Conservation (phyloP, 2,329 filamentous ascomycete genomes). For the Pyrenochaeta sp. region DNA sequence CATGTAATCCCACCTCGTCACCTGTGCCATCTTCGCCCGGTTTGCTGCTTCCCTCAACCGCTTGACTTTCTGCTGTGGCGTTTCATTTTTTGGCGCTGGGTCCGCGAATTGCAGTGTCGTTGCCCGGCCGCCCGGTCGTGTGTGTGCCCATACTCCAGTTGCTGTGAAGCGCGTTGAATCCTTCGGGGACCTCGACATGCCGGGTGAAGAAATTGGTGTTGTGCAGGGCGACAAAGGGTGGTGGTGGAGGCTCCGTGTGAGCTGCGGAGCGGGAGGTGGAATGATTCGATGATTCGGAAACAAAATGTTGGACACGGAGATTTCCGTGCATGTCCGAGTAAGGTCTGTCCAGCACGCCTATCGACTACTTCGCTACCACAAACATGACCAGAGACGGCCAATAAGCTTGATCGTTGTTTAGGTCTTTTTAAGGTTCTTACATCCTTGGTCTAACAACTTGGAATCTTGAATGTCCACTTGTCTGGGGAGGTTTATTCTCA, state of each 20-base stretch:
- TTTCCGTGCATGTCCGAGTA: slow-evolving; percentile 25
- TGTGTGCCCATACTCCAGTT: slow-evolving; percentile 74
- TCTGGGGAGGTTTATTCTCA: not conserved
- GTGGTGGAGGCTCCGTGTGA: slow-evolving; percentile 17
- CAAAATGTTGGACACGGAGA: slow-evolving; percentile 47
- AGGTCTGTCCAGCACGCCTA: slow-evolving; percentile 9
- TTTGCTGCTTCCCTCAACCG: slow-evolving; percentile 60
- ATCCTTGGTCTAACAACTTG: not conserved
- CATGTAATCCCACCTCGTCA: slow-evolving; percentile 61
- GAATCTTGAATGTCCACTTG: not conserved
- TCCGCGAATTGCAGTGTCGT: slow-evolving; percentile 52
- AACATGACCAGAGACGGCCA: not conserved
- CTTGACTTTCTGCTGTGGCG: slow-evolving; percentile 63
- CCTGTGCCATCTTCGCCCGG: slow-evolving; percentile 58
- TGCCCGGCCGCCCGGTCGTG: slow-evolving; percentile 61
- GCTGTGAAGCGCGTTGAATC: slow-evolving; percentile 83
- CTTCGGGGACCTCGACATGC: slow-evolving; percentile 72
- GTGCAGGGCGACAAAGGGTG: slow-evolving; percentile 5
- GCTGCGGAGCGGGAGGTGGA: slow-evolving; percentile 34
- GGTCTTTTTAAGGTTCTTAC: not conserved
- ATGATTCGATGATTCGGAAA: slow-evolving; percentile 33
- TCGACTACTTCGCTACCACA: slow-evolving; percentile 1
- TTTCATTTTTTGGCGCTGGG: slow-evolving; percentile 57
- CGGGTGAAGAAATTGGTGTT: slow-evolving; percentile 16
- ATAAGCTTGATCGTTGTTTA: not conserved